Base-by-base conservation (phyloP, 306 rosid genomes). In the Cucurbita argyrosperma region DNA sequence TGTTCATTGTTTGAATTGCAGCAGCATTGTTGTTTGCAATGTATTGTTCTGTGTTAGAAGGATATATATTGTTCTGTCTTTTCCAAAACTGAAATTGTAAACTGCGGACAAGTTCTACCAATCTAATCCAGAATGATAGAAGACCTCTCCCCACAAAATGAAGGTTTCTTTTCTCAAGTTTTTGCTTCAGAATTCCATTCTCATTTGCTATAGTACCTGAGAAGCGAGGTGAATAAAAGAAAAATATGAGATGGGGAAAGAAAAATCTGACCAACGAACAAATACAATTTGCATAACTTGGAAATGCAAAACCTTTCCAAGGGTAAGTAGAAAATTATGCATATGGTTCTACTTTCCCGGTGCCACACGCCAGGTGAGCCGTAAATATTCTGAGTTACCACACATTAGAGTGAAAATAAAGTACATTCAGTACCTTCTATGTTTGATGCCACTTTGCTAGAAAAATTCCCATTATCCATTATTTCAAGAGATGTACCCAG, bases 71-170 rank as follows among this genome's bases (percentile, higher is more conserved):
- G 82, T 81, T 87, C 80, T 74, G 85, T 74, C 86, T 77, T 84
- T 86, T 88, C 97, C 92, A 85, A 77, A 80, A 76, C 79, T 85
- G 88, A 79, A 88, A 80, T 50, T 76, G 83, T 58, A 85, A 49
- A 78, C 74, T 55, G 46, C 76, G 81, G 63, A 87, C 77, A 86
- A 83, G 76, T 57, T 85, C 64, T 61, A 84, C 50, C 14, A 94
- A 72, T 82, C 80, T 87, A 82, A 85, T 81, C 70, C 86, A 42
- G 80, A 89, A 83, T 49, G 87, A 83, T 76, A 84, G 75, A 79
- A 84, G 38, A 79, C 46, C 76, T 82, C 85, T 81, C 54, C 88
- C 80, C 58, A 74, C 80, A 57, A 76, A 38, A 42, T 74, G 79
- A 64, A 80, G 68, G 73, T 84, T 79, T 64, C 78, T 81, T 78